phyloP scores from a whole-genome alignment of 257 asterid genomes.

The Solanum sejunctum region DNA sequence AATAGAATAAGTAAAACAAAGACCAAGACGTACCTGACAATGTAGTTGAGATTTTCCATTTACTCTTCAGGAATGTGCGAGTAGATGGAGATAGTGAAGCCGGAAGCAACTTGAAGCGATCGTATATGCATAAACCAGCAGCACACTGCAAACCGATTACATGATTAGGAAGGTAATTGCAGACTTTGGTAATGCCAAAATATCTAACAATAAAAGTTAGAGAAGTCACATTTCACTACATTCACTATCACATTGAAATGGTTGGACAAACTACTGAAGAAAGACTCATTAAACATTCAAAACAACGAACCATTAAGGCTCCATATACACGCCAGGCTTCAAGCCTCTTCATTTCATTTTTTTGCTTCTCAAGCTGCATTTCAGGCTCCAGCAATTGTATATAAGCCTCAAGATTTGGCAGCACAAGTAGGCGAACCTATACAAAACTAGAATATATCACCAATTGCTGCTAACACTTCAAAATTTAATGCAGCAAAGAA shows the following conservation, averaged over 20 bases:
- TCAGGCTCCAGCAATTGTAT: constrained; percentile 80
- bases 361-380: constrained; percentile 87
- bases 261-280: not conserved
- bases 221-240: not conserved
- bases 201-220: not conserved
- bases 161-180: not conserved
- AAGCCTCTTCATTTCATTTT: constrained; percentile 83
- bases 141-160: constrained; percentile 42
- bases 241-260: not conserved
- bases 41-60: constrained; percentile 29
- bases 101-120: constrained; percentile 60
- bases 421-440: constrained; percentile 67
- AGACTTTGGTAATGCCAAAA: not conserved
- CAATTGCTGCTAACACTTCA: not conserved
- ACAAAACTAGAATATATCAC: constrained; percentile 6
- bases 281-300: not conserved
- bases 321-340: constrained; percentile 99
- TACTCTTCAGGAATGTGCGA: constrained; percentile 39
- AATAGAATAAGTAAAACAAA: not conserved
- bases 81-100: constrained; percentile 42
- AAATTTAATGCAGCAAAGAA: not conserved
- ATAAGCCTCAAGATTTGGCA: constrained; percentile 83
- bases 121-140: constrained; percentile 70
- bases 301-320: constrained; percentile 58
- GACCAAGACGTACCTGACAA: constrained; percentile 36